phyloP scores from a whole-genome alignment of 305 asterid genomes.

The Plantago lanceolata region DNA sequence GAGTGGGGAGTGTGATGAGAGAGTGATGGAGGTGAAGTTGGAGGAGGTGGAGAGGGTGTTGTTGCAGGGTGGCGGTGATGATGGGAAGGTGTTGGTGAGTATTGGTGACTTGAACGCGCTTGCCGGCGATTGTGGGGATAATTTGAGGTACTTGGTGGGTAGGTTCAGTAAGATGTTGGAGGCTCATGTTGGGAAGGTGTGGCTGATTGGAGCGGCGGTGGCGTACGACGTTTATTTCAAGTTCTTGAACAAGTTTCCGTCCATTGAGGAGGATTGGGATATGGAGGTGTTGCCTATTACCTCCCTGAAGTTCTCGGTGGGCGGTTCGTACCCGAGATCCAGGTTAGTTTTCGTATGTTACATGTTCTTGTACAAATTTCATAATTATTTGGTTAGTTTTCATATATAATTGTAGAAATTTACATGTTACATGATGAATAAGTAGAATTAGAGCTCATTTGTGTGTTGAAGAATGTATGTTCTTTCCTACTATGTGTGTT shows the following conservation, averaged over 20 bases:
- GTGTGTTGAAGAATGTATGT: no score
- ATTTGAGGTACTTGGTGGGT: slow-evolving; percentile 41
- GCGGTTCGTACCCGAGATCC: slow-evolving; percentile 71
- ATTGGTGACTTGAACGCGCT: slow-evolving; percentile 56
- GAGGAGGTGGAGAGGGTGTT: slow-evolving; percentile 42
- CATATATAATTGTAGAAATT: no score
- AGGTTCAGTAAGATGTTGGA: slow-evolving; percentile 40
- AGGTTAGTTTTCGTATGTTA: slow-evolving; percentile 36
- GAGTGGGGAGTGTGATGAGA: slow-evolving; percentile 54
- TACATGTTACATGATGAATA: no score
- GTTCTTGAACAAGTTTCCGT: slow-evolving; percentile 57
- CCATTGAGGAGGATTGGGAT: slow-evolving; percentile 71
- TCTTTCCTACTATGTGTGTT: no score
- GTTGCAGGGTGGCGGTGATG: slow-evolving; percentile 34
- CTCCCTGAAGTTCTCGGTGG: slow-evolving; percentile 40
- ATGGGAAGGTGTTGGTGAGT: slow-evolving; percentile 46
- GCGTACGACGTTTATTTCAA: slow-evolving; percentile 56
- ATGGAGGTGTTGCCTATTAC: slow-evolving; percentile 68
- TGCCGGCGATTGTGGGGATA: slow-evolving; percentile 33
- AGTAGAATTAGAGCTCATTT: no score
- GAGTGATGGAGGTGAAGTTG: slow-evolving; percentile 40
- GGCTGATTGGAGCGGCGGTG: slow-evolving; percentile 65
- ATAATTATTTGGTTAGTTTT: background rate
- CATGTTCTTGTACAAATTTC: slow-evolving; percentile 7
- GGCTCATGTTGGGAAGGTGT: slow-evolving; percentile 39